Base-by-base conservation (phyloP, 768 basidiomycete genomes). In the Chiua virens region DNA sequence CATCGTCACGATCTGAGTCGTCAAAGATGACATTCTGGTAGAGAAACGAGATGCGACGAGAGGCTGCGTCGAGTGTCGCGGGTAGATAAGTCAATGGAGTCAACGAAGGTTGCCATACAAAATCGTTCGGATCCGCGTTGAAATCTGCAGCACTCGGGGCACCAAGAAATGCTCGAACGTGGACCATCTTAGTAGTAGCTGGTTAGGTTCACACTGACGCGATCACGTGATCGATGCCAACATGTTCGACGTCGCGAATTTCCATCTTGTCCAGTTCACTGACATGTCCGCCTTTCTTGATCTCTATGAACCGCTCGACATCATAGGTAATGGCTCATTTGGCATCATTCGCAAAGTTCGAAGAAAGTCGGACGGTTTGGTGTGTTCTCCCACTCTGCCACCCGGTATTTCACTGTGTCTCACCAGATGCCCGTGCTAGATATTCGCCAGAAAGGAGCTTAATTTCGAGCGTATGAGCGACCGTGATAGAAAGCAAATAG, bases 381-480 rank as follows among this genome's bases (percentile, higher is more conserved):
- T 94, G 58, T 57, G 88, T 81, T 18, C 25, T 45, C 17, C 35
- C 20, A 11, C 5, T 10, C 30, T 58, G 53, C 57, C 53, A 55
- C 57, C 7, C 23, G 17, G 18, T 14, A 8, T 30, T 30, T 34
- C 42, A n/a, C 23, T 14, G 34, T 40, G 23, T 36, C 49, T 56
- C 41, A 51, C 35, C 43, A 9, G 7, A 13, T 18, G 25, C 13
- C 27, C 4, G 34, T 35, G n/a, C 14, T 56, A 92, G 90, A 67
- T 87, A 30, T 89, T 92, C 58, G 95, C 95, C 5, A 76, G 92
- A 30, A 97, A 99, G 64, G 94, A 99, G 70, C 83, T 99, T 62
- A 94, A 98, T 72, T 99, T 98, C 71, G 93, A 96, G 64, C 83
- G 89, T 44, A 98, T 99, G 96, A 87, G 81, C 34, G 93, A 98